These are phyloP conservation scores for Caloboletus firmus DNA, from an alignment of 1,284 basidiomycete genomes.

Conservation along the genomic window DNA sequence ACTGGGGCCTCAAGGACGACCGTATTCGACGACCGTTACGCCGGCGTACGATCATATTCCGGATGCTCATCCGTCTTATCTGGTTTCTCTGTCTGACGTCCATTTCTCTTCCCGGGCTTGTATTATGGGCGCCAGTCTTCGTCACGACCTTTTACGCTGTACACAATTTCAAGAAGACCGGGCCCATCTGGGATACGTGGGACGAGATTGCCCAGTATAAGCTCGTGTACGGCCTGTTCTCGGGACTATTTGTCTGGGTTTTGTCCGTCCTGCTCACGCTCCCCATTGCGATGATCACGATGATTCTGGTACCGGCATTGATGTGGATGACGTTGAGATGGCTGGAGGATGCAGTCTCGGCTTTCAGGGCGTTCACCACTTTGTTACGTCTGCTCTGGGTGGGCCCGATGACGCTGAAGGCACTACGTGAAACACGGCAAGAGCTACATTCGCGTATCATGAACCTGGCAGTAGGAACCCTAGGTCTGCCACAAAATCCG, in stretches of 20 bases:
- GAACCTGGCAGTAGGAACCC: slow-evolving; percentile 57
- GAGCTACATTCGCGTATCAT: slow-evolving; percentile 63
- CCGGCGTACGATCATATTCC: slow-evolving; percentile 48
- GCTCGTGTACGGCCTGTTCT: slow-evolving; percentile 75
- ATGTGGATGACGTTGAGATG: slow-evolving; percentile 89
- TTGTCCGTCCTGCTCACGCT: slow-evolving; percentile 55
- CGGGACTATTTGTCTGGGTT: slow-evolving; percentile 67
- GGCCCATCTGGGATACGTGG: slow-evolving; percentile 78
- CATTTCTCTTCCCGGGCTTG: slow-evolving; percentile 76
- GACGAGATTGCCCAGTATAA: slow-evolving; percentile 90
- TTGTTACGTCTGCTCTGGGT: slow-evolving; percentile 64
- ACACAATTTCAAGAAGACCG: slow-evolving; percentile 70
- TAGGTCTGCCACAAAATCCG: slow-evolving; percentile 68
- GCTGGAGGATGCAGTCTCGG: slow-evolving; percentile 79
- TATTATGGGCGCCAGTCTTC: slow-evolving; percentile 80
- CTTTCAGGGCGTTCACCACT: slow-evolving; percentile 68
- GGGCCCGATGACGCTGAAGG: slow-evolving; percentile 54
- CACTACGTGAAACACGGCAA: slow-evolving; percentile 52
- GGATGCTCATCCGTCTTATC: slow-evolving; percentile 62
- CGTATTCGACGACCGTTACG: slow-evolving; percentile 67
- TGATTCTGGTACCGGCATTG: slow-evolving; percentile 59
- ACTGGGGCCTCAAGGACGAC: slow-evolving; percentile 76
- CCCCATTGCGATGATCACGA: slow-evolving; percentile 56
- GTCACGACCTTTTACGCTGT: slow-evolving; percentile 63
- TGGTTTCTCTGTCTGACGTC: slow-evolving; percentile 67